Evolutionary conservation across 106 monocot genomes (phyloP), one percentile per base, ranked within the genome.

Genomic region (Allium fistulosum): DNA sequence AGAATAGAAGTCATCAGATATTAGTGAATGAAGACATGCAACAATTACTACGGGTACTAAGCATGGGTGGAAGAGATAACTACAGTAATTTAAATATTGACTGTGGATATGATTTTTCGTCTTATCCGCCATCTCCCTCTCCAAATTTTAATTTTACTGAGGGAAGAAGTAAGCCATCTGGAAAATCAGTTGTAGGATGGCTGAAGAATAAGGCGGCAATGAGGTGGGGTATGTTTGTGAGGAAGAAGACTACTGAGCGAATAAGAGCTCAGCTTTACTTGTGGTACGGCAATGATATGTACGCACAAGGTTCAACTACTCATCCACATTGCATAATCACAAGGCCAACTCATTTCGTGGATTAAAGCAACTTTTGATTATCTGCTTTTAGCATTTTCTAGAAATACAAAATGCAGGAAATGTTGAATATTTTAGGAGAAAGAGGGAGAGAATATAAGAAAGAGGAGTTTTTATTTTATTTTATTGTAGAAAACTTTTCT

Each of bases 151-250:
- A 77, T 17, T 76, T 79, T 49, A 79, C 76, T 17, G 70, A 86
- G 53, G 79, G 73, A 22, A 73, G 74, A 7, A 59, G 67, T 47
- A 76, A 70, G 17, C 57, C 79, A 47, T 76, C 87, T 7, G 83
- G 87, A 17, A 88, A 83, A 66, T 80, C 87, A 11, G 78, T 88
- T 58, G 81, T 88, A 17, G 87, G 87, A n/a, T 87, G 87, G 83
- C 83, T 87, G 14, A 87, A 87, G 69, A 83, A 83, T 57, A 87
- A 87, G 75, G 87, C 83, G 8, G 83, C 83, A 1, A 83, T 83
- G 87, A 75, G 87, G 53, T 88, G 80, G 83, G 87, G 83, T 26
- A 88, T 83, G 49, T 88, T 83, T 65, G 61, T 83, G 14, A 70
- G 87, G 64, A 83, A 87, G 75, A 83, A 87, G 63, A 80, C 83